Evolutionary conservation across 2,329 filamentous ascomycete species (phyloP).

Genomic region (Trichoderma simmonsii): DNA sequence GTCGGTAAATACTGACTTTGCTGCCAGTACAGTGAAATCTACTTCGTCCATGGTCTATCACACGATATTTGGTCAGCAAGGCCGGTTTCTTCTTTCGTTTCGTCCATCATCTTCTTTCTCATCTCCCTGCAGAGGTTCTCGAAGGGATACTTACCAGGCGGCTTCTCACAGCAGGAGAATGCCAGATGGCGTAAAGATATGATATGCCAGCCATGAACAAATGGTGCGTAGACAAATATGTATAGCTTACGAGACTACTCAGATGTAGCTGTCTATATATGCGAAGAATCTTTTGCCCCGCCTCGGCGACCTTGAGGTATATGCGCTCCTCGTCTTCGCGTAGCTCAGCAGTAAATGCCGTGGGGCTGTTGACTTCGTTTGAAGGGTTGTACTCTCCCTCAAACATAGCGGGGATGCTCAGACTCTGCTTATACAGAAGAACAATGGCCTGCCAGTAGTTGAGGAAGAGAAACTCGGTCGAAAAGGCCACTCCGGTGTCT

Average conservation of each 20-base stretch:
- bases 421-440: slow-evolving; percentile 88
- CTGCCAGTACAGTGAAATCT: slow-evolving; percentile 92
- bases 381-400: slow-evolving; percentile 72
- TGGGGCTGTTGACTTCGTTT: slow-evolving; percentile 61
- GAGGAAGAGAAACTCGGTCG: slow-evolving; percentile 82
- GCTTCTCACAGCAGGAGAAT: slow-evolving; percentile 83
- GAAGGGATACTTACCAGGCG: slow-evolving; percentile 64
- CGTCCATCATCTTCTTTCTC: neutral
- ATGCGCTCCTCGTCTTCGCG: slow-evolving; percentile 85
- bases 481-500: slow-evolving; percentile 85
- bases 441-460: slow-evolving; percentile 99
- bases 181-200: slow-evolving; percentile 96
- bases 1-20: slow-evolving; percentile 87
- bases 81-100: neutral
- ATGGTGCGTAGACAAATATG: slow-evolving; percentile 91
- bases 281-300: slow-evolving; percentile 86
- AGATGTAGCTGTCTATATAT: slow-evolving; percentile 88
- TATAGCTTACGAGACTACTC: slow-evolving; percentile 89
- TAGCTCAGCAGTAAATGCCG: slow-evolving; percentile 60
- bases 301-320: slow-evolving; percentile 91
- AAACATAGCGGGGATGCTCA: slow-evolving; percentile 80
- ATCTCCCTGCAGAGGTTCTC: neutral
- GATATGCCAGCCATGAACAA: slow-evolving; percentile 97
- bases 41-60: slow-evolving; percentile 81
- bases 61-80: neutral